phyloP scores from a whole-genome alignment of 2,329 filamentous ascomycete genomes.

The Emmonsia crescens region DNA sequence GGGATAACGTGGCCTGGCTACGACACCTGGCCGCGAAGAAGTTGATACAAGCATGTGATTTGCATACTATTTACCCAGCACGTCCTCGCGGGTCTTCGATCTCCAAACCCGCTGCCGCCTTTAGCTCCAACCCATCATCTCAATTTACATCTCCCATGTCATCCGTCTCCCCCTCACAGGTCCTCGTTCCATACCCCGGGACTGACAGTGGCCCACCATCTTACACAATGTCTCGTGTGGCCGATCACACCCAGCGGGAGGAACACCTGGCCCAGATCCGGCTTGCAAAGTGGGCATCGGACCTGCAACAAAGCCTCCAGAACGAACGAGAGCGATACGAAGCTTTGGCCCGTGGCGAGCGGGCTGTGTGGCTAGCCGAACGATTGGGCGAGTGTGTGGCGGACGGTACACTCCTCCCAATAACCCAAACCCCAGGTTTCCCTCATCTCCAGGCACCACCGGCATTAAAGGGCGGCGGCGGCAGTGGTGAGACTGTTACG shows the following conservation, averaged over 20 bases:
- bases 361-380: conserved; percentile 59
- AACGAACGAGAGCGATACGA: conserved; percentile 63
- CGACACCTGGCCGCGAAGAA: conserved; percentile 76
- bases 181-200: conserved; percentile 18
- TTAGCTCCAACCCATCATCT: conserved; percentile 16
- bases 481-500: conserved; percentile 16
- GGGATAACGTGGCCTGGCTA: conserved; percentile 67
- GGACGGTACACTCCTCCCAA: conserved; percentile 51
- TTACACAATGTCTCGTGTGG: conserved; percentile 51
- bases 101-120: conserved; percentile 8
- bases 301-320: conserved; percentile 64
- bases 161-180: conserved; percentile 18
- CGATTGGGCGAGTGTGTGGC: conserved; percentile 55
- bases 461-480: conserved; percentile 10
- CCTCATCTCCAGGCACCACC: conserved; percentile 16
- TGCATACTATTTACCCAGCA: conserved; percentile 3
- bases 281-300: conserved; percentile 70
- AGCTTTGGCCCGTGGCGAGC: conserved; percentile 49
- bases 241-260: conserved; percentile 49
- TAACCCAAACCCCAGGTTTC: conserved; percentile 31
- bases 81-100: conserved; percentile 14
- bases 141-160: conserved; percentile 16
- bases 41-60: conserved; percentile 57
- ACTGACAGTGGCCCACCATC: conserved; percentile 28
- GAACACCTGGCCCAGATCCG: conserved; percentile 56